Percentiles rank a stretch among this genome's conserved stretches.
Conservation (phyloP, 2,329 filamentous ascomycete species). For the Cladosporium sp. region DNA sequence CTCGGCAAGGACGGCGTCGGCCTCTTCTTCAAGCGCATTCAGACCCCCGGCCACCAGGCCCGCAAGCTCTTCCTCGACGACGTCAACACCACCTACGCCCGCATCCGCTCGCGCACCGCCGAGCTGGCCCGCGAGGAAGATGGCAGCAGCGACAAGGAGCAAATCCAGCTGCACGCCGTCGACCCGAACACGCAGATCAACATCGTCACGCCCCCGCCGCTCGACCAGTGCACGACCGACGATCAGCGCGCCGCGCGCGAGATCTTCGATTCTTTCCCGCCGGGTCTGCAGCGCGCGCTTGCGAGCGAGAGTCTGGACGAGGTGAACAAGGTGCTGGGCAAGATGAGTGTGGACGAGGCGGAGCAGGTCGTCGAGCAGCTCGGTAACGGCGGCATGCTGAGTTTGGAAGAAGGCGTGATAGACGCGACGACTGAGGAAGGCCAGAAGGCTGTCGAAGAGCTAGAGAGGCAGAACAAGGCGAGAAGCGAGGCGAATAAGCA, state of each 20-base stretch:
- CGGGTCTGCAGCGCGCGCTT: conserved; percentile 77
- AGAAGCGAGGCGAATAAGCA: conserved; percentile 9
- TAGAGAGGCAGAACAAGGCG: conserved; percentile 70
- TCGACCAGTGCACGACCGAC: conserved; percentile 64
- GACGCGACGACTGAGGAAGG: conserved; percentile 66
- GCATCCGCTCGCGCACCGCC: conserved; percentile 73
- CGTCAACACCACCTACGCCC: conserved; percentile 81
- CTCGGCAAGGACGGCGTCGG: conserved; percentile 84
- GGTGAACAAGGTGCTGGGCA: conserved; percentile 82
- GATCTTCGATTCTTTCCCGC: conserved; percentile 81
- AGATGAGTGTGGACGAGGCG: conserved; percentile 85
- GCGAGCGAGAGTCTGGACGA: conserved; percentile 87
- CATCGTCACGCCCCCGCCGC: conserved; percentile 84
- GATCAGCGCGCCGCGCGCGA: conserved; percentile 64
- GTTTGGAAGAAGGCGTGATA: conserved; percentile 88
- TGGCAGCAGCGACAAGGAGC: conserved; percentile 69
- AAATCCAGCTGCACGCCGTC: conserved; percentile 96
- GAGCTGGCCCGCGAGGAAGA: conserved; percentile 68
- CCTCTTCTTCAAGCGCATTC: conserved; percentile 95
- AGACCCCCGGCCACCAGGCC: conserved; percentile 84
- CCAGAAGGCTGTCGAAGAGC: conserved; percentile 38
- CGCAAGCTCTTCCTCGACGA: conserved; percentile 90
- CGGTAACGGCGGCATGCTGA: conserved; percentile 83
- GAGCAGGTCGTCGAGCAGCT: conserved; percentile 81
- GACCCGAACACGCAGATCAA: conserved; percentile 81